Conservation (phyloP, 2,329 filamentous ascomycete species). For the Aquanectria penicillioides region DNA sequence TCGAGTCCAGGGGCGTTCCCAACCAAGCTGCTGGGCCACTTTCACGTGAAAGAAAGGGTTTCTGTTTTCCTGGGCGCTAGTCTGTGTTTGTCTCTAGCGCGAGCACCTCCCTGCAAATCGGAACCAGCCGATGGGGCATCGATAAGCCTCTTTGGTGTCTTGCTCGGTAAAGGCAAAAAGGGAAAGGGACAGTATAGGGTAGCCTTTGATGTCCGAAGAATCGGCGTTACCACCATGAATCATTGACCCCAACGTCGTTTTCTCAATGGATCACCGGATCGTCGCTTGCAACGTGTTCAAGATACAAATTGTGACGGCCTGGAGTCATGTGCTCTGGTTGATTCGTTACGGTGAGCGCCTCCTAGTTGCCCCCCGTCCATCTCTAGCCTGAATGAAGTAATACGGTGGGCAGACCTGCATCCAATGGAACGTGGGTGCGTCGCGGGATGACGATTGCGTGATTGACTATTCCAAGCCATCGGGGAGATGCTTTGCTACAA, state of each 20-base stretch:
- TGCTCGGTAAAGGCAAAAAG: not conserved
- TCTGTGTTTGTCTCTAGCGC: not conserved
- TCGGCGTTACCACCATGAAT: conserved; percentile 4
- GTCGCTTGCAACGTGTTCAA: not conserved
- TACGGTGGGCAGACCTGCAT: conserved; percentile 17
- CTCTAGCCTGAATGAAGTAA: not conserved
- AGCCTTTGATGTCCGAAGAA: not conserved
- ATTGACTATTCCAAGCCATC: conserved; percentile 28
- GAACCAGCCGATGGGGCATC: conserved; percentile 21
- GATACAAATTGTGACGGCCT: not conserved
- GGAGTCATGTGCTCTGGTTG: not conserved
- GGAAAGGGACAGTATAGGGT: too few species aligned
- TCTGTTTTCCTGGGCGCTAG: conserved; percentile 1
- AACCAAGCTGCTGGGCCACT: conserved; percentile 38
- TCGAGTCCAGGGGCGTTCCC: conserved; percentile 18
- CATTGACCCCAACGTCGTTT: too few species aligned
- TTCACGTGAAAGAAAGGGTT: conserved; percentile 36
- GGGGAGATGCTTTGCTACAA: conserved; percentile 13
- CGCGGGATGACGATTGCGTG: conserved; percentile 32
- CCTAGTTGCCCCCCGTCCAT: not conserved
- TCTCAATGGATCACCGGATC: too few species aligned
- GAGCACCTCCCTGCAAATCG: conserved; percentile 23
- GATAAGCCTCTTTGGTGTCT: not conserved
- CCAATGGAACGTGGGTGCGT: not conserved
- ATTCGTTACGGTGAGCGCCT: not conserved